These are phyloP conservation scores for Suillus occidentalis DNA, from an alignment of 768 basidiomycete genomes.

Conservation along the genomic window DNA sequence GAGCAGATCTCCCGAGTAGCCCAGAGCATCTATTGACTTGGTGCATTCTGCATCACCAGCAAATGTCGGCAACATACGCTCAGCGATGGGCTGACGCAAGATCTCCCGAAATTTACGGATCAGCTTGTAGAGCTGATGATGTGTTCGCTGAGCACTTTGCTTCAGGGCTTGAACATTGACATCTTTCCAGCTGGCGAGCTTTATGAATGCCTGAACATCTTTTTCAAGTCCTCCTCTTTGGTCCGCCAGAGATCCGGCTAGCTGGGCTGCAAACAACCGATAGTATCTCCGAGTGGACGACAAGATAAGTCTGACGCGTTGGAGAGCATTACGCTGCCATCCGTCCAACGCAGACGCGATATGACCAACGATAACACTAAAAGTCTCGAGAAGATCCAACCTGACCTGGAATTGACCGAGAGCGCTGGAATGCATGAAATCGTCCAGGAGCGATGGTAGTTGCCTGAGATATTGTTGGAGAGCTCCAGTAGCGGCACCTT, in stretches of 20 bases:
- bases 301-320: conserved; percentile 58
- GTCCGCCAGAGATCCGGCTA: conserved; percentile 49
- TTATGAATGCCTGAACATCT: conserved; percentile 82
- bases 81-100: conserved; percentile 67
- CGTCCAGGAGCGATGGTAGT: conserved; percentile 76
- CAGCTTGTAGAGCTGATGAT: conserved; percentile 87
- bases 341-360: conserved; percentile 36
- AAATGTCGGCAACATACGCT: conserved; percentile 38
- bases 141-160: conserved; percentile 86
- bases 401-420: conserved; percentile 80
- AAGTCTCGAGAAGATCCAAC: conserved; percentile 66
- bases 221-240: conserved; percentile 70
- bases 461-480: conserved; percentile 56
- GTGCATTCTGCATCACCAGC: conserved; percentile 38
- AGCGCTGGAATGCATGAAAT: conserved; percentile 73
- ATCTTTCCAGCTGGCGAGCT: conserved; percentile 98
- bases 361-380: conserved; percentile 49
- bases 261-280: conserved; percentile 50
- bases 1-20: conserved; percentile 7
- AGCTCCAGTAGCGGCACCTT: conserved; percentile 29
- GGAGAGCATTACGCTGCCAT: conserved; percentile 35
- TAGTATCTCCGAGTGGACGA: conserved; percentile 63
- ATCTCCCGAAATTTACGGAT: conserved; percentile 91
- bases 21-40: conserved; percentile 12
- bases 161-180: conserved; percentile 92